A percentile compares a stretch with the other conserved stretches of the same genome.
These are phyloP conservation scores for Vitis rupestris DNA, from an alignment of 164 flowering plant genomes.

Conservation along the genomic window DNA sequence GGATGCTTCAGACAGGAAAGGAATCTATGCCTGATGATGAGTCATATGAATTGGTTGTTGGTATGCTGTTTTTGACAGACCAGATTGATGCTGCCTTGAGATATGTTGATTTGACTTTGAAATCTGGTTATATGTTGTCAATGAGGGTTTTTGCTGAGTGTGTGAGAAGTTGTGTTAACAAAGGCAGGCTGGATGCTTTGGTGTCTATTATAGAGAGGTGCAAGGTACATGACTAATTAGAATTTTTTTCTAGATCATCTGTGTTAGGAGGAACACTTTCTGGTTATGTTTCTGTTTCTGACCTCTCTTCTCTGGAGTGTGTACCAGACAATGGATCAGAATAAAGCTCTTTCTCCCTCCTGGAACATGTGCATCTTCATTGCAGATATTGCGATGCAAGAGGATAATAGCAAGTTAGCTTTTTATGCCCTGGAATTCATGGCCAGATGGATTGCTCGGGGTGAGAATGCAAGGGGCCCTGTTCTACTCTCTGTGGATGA, in stretches of 20 bases:
- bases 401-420: conserved; percentile 75
- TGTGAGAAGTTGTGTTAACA: conserved; percentile 53
- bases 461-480: conserved; percentile 66
- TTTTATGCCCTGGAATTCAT: conserved; percentile 72
- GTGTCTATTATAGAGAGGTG: conserved; percentile 81
- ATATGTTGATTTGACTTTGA: conserved; percentile 64
- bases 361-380: conserved; percentile 66
- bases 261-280: background rate
- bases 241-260: background rate
- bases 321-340: conserved; percentile 75
- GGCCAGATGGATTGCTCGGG: conserved; percentile 76
- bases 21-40: conserved; percentile 82
- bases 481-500: conserved; percentile 69
- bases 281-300: background rate
- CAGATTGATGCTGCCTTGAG: conserved; percentile 76
- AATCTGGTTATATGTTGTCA: conserved; percentile 70
- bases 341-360: conserved; percentile 75
- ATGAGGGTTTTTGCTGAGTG: conserved; percentile 56
- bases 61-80: conserved; percentile 49
- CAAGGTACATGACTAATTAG: conserved; percentile 57
- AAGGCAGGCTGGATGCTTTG: conserved; percentile 73
- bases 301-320: no score
- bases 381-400: conserved; percentile 69
- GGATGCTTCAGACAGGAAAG: conserved; percentile 81
- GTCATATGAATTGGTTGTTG: conserved; percentile 68